Base-by-base conservation (phyloP, 257 asterid genomes). In the Solanum bulbocastanum region DNA sequence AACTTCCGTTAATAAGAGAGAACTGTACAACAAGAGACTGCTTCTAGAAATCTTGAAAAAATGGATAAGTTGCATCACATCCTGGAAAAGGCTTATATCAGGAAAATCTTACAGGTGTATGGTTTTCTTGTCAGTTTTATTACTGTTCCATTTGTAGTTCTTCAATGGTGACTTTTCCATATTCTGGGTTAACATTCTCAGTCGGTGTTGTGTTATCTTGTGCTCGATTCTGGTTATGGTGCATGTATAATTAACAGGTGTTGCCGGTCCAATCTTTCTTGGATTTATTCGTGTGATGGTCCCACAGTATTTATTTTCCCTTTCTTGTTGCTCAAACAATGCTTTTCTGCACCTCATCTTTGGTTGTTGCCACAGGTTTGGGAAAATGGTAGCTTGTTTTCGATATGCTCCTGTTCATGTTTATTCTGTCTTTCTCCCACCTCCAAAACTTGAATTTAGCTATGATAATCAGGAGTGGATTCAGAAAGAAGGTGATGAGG, bases 371-470 rank as follows among this genome's bases (percentile, higher is more conserved):
- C 91, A 90, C 97, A 96, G 99, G 87, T 94, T 91, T 88, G 99
- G 98, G 89, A 93, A 93, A 89, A 94, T 92, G 98, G 94, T 92
- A 83, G 98, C 98, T 88, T 97, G 99, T 94, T 97, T 97, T 89
- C 96, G 98, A 84, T 97, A 97, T 89, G 98, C 98, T 36, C 94
- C 99, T n/a, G 95, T 97, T 85, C 88, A 69, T 87, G 98, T 96
- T 87, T 94, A 93, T 85, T 93, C 98, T 86, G 97, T 96, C 82
- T 86, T 89, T 88, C 98, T 96, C 32, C 99, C 99, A 74, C 96
- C 98, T 75, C 87, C 93, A 69, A 94, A 94, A 88, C 95, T 94
- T 89, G 96, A 92, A 89, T 94, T 96, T 90, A 90, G 89, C 91
- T 90, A 92, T 90, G 91, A 88, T 89, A 88, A 89, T 86, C 93